A percentile compares a stretch with the other conserved stretches of the same genome.
Evolutionary conservation across 2,329 filamentous ascomycete genomes (phyloP).

Genomic region (Orbilia ellipsospora): DNA sequence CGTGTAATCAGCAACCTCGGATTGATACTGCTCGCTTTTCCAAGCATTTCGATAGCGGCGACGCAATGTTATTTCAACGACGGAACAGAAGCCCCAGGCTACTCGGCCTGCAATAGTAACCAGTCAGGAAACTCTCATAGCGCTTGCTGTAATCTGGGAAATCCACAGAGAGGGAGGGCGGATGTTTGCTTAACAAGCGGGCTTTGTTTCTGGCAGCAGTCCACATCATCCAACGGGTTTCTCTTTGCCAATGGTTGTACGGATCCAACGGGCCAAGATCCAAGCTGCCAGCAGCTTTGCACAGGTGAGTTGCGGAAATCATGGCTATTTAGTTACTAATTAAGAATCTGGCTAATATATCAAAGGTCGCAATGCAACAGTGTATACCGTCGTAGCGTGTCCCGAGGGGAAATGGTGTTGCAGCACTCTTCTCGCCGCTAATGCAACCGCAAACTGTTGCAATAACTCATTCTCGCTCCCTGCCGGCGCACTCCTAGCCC

Average conservation of each 20-base stretch:
- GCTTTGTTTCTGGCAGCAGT: conserved; percentile 6
- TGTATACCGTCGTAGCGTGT: not conserved
- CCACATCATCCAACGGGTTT: not conserved
- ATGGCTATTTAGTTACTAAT: not conserved
- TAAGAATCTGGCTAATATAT: not conserved
- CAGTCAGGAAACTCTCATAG: not conserved
- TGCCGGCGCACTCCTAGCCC: not conserved
- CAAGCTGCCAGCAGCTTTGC: conserved; percentile 5
- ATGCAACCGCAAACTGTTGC: not conserved
- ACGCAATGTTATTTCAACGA: conserved; percentile 13
- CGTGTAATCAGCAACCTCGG: not conserved
- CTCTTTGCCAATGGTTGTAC: conserved; percentile 9
- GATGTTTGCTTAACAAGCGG: conserved; percentile 5
- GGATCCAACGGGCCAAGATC: conserved; percentile 1
- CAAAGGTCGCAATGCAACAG: conserved; percentile 7
- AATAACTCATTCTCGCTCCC: not conserved
- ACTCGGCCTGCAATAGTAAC: not conserved
- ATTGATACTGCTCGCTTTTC: not conserved
- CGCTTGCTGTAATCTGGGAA: conserved; percentile 7
- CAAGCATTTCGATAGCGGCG: not conserved
- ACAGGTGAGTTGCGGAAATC: not conserved
- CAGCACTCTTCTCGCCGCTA: not conserved
- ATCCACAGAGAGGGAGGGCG: not conserved
- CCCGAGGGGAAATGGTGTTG: conserved; percentile 6
- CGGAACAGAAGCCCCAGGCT: not conserved